Base-by-base conservation (phyloP, 257 asterid species). In the Solanum megistacrolobum region DNA sequence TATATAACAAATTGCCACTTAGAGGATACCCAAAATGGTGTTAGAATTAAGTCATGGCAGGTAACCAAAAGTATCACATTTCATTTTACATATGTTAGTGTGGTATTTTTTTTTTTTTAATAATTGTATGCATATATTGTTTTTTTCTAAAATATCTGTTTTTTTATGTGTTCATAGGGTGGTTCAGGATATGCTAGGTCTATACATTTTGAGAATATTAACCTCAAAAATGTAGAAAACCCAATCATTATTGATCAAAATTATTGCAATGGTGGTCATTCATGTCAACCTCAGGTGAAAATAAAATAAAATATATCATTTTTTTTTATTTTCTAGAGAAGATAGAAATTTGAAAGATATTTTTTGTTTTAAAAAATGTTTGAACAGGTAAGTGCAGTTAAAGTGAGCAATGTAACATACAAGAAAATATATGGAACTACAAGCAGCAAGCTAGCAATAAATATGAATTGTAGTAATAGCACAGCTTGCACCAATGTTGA, bases 31-130 rank as follows among this genome's bases (percentile, higher is more conserved):
- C 83, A 83, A 21, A 87, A 89, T 38, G 88, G 91, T 73, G 68
- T 87, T n/a, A 89, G 89, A 76, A 87, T 87, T 62, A 87, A 87
- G 86, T 76, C 88, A 75, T 87, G 91, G 91, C 91, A 79, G 86
- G 91, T 87, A 89, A 76, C 11, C 1, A 60, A 76, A 35, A 21
- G 16, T 32, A 31, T 78, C 60, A 78, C 36, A 27, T 74, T 74
- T 74, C 52, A 58, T 58, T 8, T 58, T 58, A 74, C 25, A 74
- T 18, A 71, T 73, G 25, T 73, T 73, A 73, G 12, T 73, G 81
- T 18, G 71, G 39, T 4, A 6, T 43, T 39, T 39, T 38, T 3
- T 43, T 48, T 48, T 48, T 48, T 48, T 25, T 2, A 11, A 13
- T 23, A 27, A 7, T 58, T 48, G 43, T 73, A n/a, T 1, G 14